A percentile compares a stretch with the other conserved stretches of the same genome.
phyloP scores from a whole-genome alignment of 495 filamentous ascomycete species.

The Tuber magnatum region DNA sequence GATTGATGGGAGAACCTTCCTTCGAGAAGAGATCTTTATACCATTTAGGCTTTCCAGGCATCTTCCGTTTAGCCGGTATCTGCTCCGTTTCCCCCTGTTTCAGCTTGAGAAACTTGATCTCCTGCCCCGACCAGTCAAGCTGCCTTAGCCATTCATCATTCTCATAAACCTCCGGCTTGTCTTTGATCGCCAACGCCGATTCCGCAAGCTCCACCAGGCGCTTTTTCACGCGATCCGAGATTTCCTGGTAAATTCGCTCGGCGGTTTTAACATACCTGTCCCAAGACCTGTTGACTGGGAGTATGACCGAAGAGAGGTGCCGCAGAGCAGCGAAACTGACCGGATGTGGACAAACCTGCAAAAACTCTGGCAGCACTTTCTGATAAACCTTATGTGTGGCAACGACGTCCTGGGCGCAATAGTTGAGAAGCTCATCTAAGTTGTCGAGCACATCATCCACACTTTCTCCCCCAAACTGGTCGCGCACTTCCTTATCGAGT shows the following conservation, averaged over 20 bases:
- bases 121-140: conserved; percentile 91
- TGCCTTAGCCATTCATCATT: conserved; percentile 86
- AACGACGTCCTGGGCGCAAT: conserved; percentile 91
- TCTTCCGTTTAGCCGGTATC: conserved; percentile 77
- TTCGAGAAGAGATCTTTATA: conserved; percentile 82
- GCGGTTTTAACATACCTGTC: conserved; percentile 70
- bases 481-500: conserved; percentile 82
- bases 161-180: conserved; percentile 56
- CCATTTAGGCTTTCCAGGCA: conserved; percentile 90
- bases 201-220: conserved; percentile 65
- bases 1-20: conserved; percentile 54
- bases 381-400: conserved; percentile 89
- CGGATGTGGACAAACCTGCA: conserved; percentile 85
- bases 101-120: conserved; percentile 54
- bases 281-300: conserved; percentile 86
- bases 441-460: conserved; percentile 58
- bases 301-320: conserved; percentile 82
- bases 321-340: conserved; percentile 93
- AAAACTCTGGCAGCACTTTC: conserved; percentile 81
- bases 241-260: conserved; percentile 71
- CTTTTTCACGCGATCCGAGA: conserved; percentile 67
- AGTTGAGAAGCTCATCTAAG: conserved; percentile 78
- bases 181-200: conserved; percentile 66
- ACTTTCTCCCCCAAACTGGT: conserved; percentile 79
- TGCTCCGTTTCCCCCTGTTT: conserved; percentile 77